phyloP scores from a whole-genome alignment of 176 grass and related monocot genomes.

The Bolboschoenus planiculmis region DNA sequence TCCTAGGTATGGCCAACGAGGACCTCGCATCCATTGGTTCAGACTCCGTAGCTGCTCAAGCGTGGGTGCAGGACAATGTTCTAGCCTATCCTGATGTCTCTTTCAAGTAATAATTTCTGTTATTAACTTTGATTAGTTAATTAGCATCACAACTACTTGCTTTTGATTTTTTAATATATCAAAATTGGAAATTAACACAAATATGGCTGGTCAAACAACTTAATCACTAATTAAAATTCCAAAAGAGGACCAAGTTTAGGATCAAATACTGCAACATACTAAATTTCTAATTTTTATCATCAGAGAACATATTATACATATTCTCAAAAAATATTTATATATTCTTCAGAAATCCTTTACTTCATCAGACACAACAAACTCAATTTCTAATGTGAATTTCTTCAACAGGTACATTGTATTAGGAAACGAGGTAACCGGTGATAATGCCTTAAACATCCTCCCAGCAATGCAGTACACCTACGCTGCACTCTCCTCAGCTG shows the following conservation, averaged over 20 bases:
- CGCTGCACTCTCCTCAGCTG: conserved; percentile 31
- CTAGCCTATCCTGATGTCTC: conserved; percentile 24
- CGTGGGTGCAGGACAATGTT: conserved; percentile 53
- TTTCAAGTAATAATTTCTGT: conserved; percentile 25
- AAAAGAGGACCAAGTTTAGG: too few relatives aligned
- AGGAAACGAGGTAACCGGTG: conserved; percentile 62
- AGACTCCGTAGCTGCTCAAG: neutral
- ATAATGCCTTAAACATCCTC: conserved; percentile 32
- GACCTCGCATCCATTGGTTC: conserved; percentile 33
- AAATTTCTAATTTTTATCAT: neutral
- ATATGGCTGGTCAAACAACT: too few relatives aligned
- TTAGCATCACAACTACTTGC: too few relatives aligned
- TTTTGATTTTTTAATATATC: too few relatives aligned
- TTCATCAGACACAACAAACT: neutral
- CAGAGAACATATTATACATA: too few relatives aligned
- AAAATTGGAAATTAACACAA: too few relatives aligned
- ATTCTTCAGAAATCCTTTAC: neutral
- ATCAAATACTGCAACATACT: neutral
- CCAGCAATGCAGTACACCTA: conserved; percentile 64
- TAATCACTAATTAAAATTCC: too few relatives aligned
- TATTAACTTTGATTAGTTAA: neutral
- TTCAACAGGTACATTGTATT: conserved; percentile 42
- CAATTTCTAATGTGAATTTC: neutral
- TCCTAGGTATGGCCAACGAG: conserved; percentile 35
- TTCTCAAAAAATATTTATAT: too few relatives aligned